Percentiles rank a stretch among this genome's conserved stretches.
These are phyloP conservation scores for Catenaria anguillulae DNA, from an alignment of 371 early-diverging fungal genomes.

Conservation along the genomic window DNA sequence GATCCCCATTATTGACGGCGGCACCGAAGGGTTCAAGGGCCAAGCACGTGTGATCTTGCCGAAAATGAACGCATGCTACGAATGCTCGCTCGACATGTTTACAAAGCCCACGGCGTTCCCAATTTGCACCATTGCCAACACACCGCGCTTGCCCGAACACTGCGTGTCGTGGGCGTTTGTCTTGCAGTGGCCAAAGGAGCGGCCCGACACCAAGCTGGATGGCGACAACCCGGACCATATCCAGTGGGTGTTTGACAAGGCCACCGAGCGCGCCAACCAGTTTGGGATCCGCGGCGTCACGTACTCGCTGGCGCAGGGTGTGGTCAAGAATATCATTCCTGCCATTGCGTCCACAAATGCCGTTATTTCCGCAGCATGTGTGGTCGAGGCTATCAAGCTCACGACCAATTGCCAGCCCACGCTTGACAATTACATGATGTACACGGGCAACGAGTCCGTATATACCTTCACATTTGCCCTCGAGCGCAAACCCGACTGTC, in stretches of 20 bases:
- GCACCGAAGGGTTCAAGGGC: constrained; percentile 93
- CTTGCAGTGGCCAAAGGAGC: constrained; percentile 72
- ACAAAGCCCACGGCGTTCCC: constrained; percentile 43
- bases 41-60: constrained; percentile 85
- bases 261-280: constrained; percentile 51
- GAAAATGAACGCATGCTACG: constrained; percentile 59
- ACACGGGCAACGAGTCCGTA: constrained; percentile 74
- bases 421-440: constrained; percentile 91
- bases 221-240: constrained; percentile 85
- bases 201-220: constrained; percentile 64
- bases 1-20: constrained; percentile 88
- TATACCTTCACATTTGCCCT: constrained; percentile 82
- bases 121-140: constrained; percentile 58
- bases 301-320: constrained; percentile 84
- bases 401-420: constrained; percentile 54
- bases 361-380: constrained; percentile 68
- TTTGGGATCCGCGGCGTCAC: constrained; percentile 80
- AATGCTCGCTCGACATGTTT: constrained; percentile 67
- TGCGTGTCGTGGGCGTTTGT: constrained; percentile 79
- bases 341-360: constrained; percentile 65
- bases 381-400: constrained; percentile 86
- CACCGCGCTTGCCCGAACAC: constrained; percentile 77
- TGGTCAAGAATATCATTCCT: constrained; percentile 70
- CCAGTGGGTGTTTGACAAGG: constrained; percentile 65
- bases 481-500: constrained; percentile 69